Conservation (phyloP, 2,329 filamentous ascomycete species). For the Bimuria novae-zelandiae region DNA sequence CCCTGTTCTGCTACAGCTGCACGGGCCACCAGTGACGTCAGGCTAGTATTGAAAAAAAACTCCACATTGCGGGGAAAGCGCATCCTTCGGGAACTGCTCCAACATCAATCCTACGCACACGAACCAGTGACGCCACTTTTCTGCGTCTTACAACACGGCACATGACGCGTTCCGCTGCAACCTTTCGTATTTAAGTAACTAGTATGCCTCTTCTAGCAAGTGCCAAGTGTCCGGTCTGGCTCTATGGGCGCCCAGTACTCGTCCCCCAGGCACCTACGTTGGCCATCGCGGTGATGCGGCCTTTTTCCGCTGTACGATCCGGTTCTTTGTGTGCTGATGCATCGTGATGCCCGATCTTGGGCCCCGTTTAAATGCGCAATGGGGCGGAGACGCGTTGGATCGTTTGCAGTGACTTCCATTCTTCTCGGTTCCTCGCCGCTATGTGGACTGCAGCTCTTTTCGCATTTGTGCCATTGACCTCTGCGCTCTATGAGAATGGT, state of each 20-base stretch:
- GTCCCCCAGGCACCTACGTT: constrained; percentile 5
- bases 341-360: neutral
- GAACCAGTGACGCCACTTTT: constrained; percentile 5
- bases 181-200: constrained; percentile 3
- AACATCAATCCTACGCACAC: neutral
- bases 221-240: constrained; percentile 4
- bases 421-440: neutral
- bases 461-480: constrained; percentile 28
- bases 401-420: neutral
- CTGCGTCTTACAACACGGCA: constrained; percentile 4
- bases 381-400: neutral
- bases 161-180: neutral
- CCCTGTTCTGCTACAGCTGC: too few relatives aligned
- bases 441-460: constrained; percentile 18
- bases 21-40: neutral
- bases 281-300: neutral
- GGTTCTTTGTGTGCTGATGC: constrained; percentile 8
- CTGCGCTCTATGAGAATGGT: constrained; percentile 63
- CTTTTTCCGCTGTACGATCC: neutral
- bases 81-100: constrained; percentile 1
- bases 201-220: neutral
- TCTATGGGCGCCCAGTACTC: neutral
- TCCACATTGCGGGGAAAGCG: constrained; percentile 3
- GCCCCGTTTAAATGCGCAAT: neutral
- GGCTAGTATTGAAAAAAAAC: neutral